A percentile compares a stretch with the other conserved stretches of the same genome.
phyloP scores from a whole-genome alignment of 2,329 filamentous ascomycete species.

The Juglanconis oblonga region DNA sequence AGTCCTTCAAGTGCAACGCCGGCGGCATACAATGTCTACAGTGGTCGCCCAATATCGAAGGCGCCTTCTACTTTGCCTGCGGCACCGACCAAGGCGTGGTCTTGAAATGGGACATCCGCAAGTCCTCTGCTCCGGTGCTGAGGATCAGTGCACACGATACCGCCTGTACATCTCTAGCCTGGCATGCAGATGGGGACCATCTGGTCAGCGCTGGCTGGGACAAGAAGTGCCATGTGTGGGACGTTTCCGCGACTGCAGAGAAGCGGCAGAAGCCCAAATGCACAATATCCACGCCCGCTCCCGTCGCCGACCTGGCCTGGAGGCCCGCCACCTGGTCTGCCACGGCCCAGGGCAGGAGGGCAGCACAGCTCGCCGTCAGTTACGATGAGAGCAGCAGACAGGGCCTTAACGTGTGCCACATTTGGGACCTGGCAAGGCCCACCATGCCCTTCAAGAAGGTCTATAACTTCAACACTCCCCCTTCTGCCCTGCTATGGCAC shows the following conservation, averaged over 20 bases:
- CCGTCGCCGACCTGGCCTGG: conserved; percentile 60
- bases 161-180: conserved; percentile 57
- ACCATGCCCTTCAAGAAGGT: conserved; percentile 66
- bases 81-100: conserved; percentile 61
- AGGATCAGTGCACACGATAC: conserved; percentile 62
- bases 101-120: conserved; percentile 63
- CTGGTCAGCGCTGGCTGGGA: conserved; percentile 62
- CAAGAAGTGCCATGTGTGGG: conserved; percentile 63
- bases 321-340: conserved; percentile 65
- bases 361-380: conserved; percentile 60
- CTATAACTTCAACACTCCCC: conserved; percentile 56
- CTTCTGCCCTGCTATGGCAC: conserved; percentile 60
- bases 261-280: conserved; percentile 64
- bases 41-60: conserved; percentile 58
- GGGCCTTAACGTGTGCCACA: conserved; percentile 57
- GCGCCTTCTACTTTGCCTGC: conserved; percentile 59
- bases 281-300: conserved; percentile 58
- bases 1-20: conserved; percentile 49
- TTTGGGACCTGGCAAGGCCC: conserved; percentile 68
- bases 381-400: conserved; percentile 58
- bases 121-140: conserved; percentile 49
- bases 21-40: conserved; percentile 60
- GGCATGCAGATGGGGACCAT: conserved; percentile 68
- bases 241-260: conserved; percentile 57
- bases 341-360: conserved; percentile 55